Base-by-base conservation (phyloP, 306 rosid genomes). In the Trichosanthes truncata region DNA sequence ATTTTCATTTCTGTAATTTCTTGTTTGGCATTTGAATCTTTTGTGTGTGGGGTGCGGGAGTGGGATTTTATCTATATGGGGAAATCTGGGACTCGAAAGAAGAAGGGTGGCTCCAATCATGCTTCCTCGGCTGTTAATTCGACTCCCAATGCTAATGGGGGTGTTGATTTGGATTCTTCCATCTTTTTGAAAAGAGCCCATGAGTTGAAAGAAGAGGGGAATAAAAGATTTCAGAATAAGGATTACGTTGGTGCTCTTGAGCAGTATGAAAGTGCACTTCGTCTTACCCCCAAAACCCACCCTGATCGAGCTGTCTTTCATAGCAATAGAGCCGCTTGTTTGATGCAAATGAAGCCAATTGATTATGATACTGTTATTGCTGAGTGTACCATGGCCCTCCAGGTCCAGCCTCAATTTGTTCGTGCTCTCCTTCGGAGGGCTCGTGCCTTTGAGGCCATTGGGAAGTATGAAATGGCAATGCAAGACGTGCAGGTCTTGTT, bases 331-430 rank as follows among this genome's bases (percentile, higher is more conserved):
- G 99, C 98, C 0, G 97, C 98, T 12, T 96, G 99, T 80, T 83
- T 96, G 87, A 91, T 96, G 94, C 99, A 96, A 76, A 91, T 90
- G 97, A 96, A 91, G 87, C 99, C 98, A 3, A 86, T 90, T 21
- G 97, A 96, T 87, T 91, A 91, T 41, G 94, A 93, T 13, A 80
- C 92, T 49, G 98, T 96, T 29, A 88, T 96, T 87, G 83, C 97
- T 46, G 98, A 96, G 85, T 96, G 99, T 84, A 80, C 91, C 29
- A 69, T 90, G 97, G 99, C 99, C 4, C 90, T 96, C 79, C 99
- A 91, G 89, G 92, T 90, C 15, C 97, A 91, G 89, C 99, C 99
- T 2, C 80, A 65, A 20, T 93, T 82, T 77, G 92, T 88, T n/a
- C 82, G 96, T 55, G 98, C 98, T 7, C 93, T 96, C 13, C 92